Percentiles rank a stretch among this genome's conserved stretches.
These are phyloP conservation scores for Lepidium campestre DNA, from an alignment of 441 rosid species.

Conservation along the genomic window DNA sequence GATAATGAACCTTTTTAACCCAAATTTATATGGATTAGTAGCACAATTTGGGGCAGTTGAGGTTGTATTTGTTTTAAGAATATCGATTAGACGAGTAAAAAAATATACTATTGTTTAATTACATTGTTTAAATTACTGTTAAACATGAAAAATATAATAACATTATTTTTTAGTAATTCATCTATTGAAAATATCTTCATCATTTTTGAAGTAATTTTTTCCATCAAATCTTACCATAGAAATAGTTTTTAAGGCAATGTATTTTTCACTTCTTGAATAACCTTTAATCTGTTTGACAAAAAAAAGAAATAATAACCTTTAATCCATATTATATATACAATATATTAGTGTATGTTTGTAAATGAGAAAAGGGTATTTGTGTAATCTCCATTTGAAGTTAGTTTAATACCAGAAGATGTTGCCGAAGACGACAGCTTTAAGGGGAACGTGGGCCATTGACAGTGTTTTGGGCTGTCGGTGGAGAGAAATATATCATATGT, in stretches of 20 bases:
- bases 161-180: too few relatives aligned
- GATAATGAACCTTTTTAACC: too few relatives aligned
- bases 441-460: slow-evolving; percentile 28
- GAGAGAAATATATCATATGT: background rate
- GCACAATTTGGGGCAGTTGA: background rate
- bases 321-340: too few relatives aligned
- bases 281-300: background rate
- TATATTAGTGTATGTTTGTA: too few relatives aligned
- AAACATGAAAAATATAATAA: too few relatives aligned
- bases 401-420: slow-evolving; percentile 13
- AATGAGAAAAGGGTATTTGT: background rate
- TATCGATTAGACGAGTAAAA: too few relatives aligned
- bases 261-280: background rate
- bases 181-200: too few relatives aligned
- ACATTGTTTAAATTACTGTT: too few relatives aligned
- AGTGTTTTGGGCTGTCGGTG: slow-evolving; percentile 26
- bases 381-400: slow-evolving; percentile 7
- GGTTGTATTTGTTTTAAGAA: too few relatives aligned
- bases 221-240: background rate
- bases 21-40: background rate
- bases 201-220: background rate
- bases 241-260: background rate
- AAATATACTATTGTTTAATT: too few relatives aligned
- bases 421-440: slow-evolving; percentile 24
- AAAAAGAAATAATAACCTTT: too few relatives aligned